Percentiles rank a stretch among this genome's conserved stretches.
Conservation (phyloP, 192 early-diverging fungal genomes). For the Entomortierella lignicola region DNA sequence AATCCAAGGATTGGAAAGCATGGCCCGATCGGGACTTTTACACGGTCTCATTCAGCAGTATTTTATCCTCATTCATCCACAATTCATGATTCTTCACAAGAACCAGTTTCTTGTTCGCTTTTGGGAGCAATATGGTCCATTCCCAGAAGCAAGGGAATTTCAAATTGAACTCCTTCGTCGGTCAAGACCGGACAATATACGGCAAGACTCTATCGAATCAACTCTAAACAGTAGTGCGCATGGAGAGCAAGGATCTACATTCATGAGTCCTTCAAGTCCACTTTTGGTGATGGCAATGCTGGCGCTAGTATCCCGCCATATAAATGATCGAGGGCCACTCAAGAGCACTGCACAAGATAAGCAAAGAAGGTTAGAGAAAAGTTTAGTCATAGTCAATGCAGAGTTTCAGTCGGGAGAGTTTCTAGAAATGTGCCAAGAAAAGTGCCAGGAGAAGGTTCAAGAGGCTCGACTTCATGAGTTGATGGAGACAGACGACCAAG, state of each 20-base stretch:
- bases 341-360: slow-evolving; percentile 29
- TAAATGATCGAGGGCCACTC: slow-evolving; percentile 24
- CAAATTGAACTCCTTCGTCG: slow-evolving; percentile 20
- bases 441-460: slow-evolving; percentile 3
- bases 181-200: background rate
- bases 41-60: slow-evolving; percentile 45
- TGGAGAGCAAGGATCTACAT: background rate
- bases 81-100: slow-evolving; percentile 46
- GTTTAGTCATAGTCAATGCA: slow-evolving; percentile 5
- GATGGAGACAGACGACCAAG: slow-evolving; percentile 26
- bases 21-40: slow-evolving; percentile 31
- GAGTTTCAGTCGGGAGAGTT: slow-evolving; percentile 5
- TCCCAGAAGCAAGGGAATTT: slow-evolving; percentile 31
- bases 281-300: slow-evolving; percentile 47
- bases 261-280: background rate
- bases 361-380: slow-evolving; percentile 16
- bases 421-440: background rate
- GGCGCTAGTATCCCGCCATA: slow-evolving; percentile 38
- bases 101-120: slow-evolving; percentile 47
- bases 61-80: slow-evolving; percentile 39
- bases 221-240: background rate
- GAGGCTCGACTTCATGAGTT: slow-evolving; percentile 23
- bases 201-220: slow-evolving; percentile 6
- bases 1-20: slow-evolving; percentile 7
- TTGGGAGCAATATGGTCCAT: slow-evolving; percentile 34